These are phyloP conservation scores for Megacollybia marginata DNA, from an alignment of 768 basidiomycete species.

Conservation along the genomic window DNA sequence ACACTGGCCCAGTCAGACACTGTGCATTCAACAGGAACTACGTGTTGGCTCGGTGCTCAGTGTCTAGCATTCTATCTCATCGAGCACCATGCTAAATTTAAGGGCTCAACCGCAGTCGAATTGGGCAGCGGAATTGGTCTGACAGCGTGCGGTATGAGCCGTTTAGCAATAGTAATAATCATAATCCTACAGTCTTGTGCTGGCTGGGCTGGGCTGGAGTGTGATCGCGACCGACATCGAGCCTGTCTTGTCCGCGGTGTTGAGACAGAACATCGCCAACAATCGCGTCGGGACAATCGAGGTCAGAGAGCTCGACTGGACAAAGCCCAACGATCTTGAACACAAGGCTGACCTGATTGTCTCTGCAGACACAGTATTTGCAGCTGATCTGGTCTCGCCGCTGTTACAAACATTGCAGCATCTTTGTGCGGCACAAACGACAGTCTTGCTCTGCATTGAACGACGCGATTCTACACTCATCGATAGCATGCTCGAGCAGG, in stretches of 20 bases:
- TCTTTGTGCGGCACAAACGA: constrained; percentile 29
- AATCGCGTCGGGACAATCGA: constrained; percentile 50
- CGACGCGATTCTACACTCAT: constrained; percentile 66
- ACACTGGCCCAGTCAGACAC: constrained; percentile 50
- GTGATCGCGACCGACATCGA: constrained; percentile 72
- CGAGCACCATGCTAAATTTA: constrained; percentile 22
- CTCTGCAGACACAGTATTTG: constrained; percentile 80
- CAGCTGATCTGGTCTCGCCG: constrained; percentile 50
- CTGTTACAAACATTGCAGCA: constrained; percentile 62
- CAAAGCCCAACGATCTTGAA: constrained; percentile 24
- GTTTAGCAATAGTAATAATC: constrained; percentile 1
- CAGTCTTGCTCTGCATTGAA: constrained; percentile 63
- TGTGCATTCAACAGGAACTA: constrained; percentile 68
- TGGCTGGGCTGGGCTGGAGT: constrained; percentile 65
- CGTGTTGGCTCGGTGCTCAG: constrained; percentile 81
- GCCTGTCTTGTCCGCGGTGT: constrained; percentile 56
- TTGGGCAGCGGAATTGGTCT: constrained; percentile 81
- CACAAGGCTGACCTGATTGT: constrained; percentile 73
- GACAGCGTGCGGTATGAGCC: constrained; percentile 46
- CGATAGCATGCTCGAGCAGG: constrained; percentile 49
- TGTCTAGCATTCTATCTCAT: constrained; percentile 59
- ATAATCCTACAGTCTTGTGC: constrained; percentile 39
- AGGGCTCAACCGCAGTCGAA: constrained; percentile 45
- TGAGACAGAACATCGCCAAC: constrained; percentile 49
- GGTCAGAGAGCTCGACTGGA: constrained; percentile 69